Conservation (phyloP, 2,329 filamentous ascomycete species). For the Xylaria sp. region DNA sequence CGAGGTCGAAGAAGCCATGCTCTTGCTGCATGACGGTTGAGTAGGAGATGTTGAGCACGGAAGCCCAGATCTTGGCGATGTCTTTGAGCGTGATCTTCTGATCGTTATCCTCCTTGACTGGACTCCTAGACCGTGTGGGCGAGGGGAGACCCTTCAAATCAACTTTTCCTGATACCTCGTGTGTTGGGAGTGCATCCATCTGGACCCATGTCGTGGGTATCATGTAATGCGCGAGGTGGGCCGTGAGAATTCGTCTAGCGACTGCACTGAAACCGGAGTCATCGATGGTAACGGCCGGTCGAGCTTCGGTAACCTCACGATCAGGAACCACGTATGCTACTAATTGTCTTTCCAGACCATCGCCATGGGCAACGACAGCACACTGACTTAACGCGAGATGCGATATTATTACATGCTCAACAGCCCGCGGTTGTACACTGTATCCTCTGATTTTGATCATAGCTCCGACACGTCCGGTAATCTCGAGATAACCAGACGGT, state of each 20-base stretch:
- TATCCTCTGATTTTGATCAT: slow-evolving; percentile 81
- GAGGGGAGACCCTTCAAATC: slow-evolving; percentile 67
- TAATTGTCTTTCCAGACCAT: slow-evolving; percentile 68
- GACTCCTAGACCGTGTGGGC: slow-evolving; percentile 50
- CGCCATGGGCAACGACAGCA: slow-evolving; percentile 67
- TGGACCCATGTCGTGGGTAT: slow-evolving; percentile 74
- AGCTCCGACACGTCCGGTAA: slow-evolving; percentile 67
- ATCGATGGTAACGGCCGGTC: slow-evolving; percentile 60
- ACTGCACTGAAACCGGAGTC: slow-evolving; percentile 65
- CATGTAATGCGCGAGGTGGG: slow-evolving; percentile 75
- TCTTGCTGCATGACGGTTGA: slow-evolving; percentile 57
- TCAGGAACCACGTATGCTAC: slow-evolving; percentile 73
- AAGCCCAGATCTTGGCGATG: slow-evolving; percentile 67
- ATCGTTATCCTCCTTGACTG: slow-evolving; percentile 42
- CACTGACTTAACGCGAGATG: slow-evolving; percentile 66
- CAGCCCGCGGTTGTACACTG: slow-evolving; percentile 70
- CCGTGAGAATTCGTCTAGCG: slow-evolving; percentile 58
- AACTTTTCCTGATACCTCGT: slow-evolving; percentile 73
- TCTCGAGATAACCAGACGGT: slow-evolving; percentile 63
- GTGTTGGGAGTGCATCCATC: slow-evolving; percentile 64
- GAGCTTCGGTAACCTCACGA: slow-evolving; percentile 50
- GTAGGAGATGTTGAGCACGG: slow-evolving; percentile 59
- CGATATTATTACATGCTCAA: slow-evolving; percentile 66
- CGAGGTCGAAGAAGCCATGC: slow-evolving; percentile 76
- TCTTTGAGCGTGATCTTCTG: slow-evolving; percentile 62